These are phyloP conservation scores for Monosporozyma yasuniensis DNA, from an alignment of 805 yeast species.

Conservation along the genomic window DNA sequence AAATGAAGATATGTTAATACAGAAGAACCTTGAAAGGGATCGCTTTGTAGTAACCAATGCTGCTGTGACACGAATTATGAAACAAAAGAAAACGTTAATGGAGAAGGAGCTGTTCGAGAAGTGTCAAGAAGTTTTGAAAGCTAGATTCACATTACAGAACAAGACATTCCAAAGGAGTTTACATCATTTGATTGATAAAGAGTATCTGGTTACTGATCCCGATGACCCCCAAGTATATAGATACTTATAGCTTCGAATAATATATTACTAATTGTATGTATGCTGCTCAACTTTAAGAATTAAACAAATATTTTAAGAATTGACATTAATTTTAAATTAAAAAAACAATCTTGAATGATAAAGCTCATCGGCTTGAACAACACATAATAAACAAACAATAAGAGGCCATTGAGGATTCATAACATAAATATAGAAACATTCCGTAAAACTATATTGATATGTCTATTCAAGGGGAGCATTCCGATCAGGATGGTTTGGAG, in stretches of 20 bases:
- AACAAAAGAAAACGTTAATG: slow-evolving; percentile 50
- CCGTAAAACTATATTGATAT: background rate
- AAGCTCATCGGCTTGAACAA: background rate
- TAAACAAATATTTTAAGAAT: background rate
- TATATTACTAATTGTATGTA: background rate
- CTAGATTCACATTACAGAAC: slow-evolving; percentile 63
- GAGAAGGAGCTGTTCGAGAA: slow-evolving; percentile 65
- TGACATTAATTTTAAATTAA: background rate
- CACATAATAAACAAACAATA: background rate
- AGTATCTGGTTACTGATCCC: slow-evolving; percentile 66
- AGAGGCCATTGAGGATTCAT: background rate
- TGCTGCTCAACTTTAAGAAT: background rate
- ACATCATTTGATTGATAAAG: slow-evolving; percentile 69
- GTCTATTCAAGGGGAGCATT: background rate
- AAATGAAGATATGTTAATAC: background rate
- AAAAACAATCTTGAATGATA: background rate
- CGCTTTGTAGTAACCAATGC: slow-evolving; percentile 69
- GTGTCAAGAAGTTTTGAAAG: slow-evolving; percentile 47
- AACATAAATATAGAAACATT: background rate
- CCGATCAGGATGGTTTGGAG: background rate
- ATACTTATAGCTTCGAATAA: slow-evolving; percentile 2
- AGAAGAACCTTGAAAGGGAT: slow-evolving; percentile 41
- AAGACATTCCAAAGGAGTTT: slow-evolving; percentile 60
- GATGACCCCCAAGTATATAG: slow-evolving; percentile 34
- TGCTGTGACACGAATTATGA: slow-evolving; percentile 82